A percentile compares a stretch with the other conserved stretches of the same genome.
These are phyloP conservation scores for Dictyostelium intermedium DNA, from an alignment of 78 protist genomes.

Conservation along the genomic window DNA sequence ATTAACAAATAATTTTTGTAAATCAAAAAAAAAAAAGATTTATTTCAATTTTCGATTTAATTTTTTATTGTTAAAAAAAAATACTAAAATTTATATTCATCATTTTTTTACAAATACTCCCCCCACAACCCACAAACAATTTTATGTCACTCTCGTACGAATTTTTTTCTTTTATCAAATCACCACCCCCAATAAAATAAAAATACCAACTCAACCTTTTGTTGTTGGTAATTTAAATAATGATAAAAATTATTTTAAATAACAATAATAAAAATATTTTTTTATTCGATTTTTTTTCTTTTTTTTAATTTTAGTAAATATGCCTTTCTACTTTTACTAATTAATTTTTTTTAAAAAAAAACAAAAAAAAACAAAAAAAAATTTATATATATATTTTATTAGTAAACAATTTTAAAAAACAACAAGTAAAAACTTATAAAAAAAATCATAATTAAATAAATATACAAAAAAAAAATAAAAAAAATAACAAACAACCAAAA, in stretches of 20 bases:
- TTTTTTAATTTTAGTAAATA: not conserved
- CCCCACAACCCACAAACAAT: not conserved
- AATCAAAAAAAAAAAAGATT: not conserved
- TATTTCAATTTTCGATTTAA: not conserved
- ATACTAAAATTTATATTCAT: not conserved
- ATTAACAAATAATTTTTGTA: not conserved
- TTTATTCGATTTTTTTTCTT: not conserved
- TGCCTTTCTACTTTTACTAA: not conserved
- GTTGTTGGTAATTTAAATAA: not conserved
- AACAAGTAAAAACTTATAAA: not conserved
- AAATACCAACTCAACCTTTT: not conserved
- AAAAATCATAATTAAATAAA: not conserved
- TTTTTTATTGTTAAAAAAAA: not conserved
- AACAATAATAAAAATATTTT: not conserved
- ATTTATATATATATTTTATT: not conserved
- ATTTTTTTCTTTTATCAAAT: not conserved
- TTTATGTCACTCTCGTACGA: not conserved
- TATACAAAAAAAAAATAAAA: too few relatives aligned
- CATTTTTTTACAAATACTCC: not conserved
- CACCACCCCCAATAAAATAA: not conserved
- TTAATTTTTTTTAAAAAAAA: not conserved
- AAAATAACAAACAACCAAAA: too few relatives aligned
- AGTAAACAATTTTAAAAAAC: not conserved
- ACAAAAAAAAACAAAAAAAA: too few relatives aligned
- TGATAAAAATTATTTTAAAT: too few relatives aligned